phyloP scores from a whole-genome alignment of 352 stramenopile species.

The Blastocystis sp. region DNA sequence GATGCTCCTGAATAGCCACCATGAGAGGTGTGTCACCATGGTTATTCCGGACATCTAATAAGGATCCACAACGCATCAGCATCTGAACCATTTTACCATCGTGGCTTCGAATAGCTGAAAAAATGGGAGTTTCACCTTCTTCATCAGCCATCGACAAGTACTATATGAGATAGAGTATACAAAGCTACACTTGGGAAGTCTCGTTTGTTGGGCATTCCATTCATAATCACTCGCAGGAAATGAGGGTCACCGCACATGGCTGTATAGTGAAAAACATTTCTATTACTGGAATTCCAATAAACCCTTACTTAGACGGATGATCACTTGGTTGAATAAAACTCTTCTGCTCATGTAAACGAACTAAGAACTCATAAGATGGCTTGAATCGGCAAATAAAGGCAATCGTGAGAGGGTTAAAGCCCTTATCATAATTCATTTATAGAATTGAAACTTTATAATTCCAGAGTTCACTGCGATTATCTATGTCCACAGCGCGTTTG shows the following conservation, averaged over 20 bases:
- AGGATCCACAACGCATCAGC: conserved; percentile 47
- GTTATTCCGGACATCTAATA: conserved; percentile 58
- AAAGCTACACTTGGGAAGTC: not conserved
- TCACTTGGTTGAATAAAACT: not conserved
- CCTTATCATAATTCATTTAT: not conserved
- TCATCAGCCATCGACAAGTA: not conserved
- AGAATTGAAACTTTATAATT: not conserved
- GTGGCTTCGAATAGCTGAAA: not conserved
- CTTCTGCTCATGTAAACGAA: not conserved
- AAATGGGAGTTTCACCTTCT: conserved; percentile 18
- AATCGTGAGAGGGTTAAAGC: conserved; percentile 3
- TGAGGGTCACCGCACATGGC: conserved; percentile 33
- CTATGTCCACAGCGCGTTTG: not conserved
- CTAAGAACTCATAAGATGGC: conserved; percentile 23
- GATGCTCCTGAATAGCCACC: conserved; percentile 43
- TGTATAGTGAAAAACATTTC: conserved; percentile 21
- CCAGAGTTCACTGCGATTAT: conserved; percentile 32
- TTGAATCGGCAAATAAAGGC: not conserved
- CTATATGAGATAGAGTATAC: not conserved
- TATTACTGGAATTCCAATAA: not conserved
- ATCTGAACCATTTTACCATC: conserved; percentile 56
- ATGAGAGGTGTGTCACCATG: conserved; percentile 62
- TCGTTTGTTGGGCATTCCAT: conserved; percentile 7
- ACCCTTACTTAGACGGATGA: not conserved
- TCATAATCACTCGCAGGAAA: conserved; percentile 19